Percentiles rank a stretch among this genome's conserved stretches.
These are phyloP conservation scores for Neofusicoccum laricinum DNA, from an alignment of 2,329 filamentous ascomycete genomes.

Conservation along the genomic window DNA sequence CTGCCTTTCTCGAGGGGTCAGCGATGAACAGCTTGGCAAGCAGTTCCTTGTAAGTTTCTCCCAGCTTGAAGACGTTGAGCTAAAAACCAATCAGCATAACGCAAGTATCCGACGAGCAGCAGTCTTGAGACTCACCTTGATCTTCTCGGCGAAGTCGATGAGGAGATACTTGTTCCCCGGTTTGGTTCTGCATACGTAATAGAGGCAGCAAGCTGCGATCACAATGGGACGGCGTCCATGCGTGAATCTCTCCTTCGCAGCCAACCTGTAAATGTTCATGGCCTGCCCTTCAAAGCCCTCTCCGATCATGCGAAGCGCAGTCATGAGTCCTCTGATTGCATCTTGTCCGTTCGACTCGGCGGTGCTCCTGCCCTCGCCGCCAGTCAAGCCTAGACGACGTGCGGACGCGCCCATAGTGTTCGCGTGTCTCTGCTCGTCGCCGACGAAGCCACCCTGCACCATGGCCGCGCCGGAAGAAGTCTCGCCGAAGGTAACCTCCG, in stretches of 20 bases:
- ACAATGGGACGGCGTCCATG: slow-evolving; percentile 75
- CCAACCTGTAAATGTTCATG: slow-evolving; percentile 42
- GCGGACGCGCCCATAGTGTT: slow-evolving; percentile 53
- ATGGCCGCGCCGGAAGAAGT: slow-evolving; percentile 79
- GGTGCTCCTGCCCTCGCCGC: slow-evolving; percentile 57
- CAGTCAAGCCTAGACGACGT: slow-evolving; percentile 35
- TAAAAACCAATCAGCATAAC: slow-evolving; percentile 24
- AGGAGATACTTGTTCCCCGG: slow-evolving; percentile 83
- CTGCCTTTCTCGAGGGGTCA: slow-evolving; percentile 41
- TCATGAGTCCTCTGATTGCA: slow-evolving; percentile 38
- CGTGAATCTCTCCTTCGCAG: slow-evolving; percentile 59
- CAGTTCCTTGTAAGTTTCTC: slow-evolving; percentile 82
- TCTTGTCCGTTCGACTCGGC: slow-evolving; percentile 58
- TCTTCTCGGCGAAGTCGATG: slow-evolving; percentile 88
- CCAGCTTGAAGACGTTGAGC: slow-evolving; percentile 90
- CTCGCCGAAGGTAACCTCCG: slow-evolving; percentile 90
- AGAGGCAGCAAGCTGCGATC: slow-evolving; percentile 81
- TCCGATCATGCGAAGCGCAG: slow-evolving; percentile 35
- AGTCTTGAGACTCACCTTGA: slow-evolving; percentile 44
- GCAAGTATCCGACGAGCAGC: background rate
- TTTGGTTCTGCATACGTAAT: slow-evolving; percentile 77
- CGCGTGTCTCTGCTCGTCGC: slow-evolving; percentile 78
- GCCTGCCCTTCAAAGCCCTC: slow-evolving; percentile 38
- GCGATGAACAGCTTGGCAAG: slow-evolving; percentile 66
- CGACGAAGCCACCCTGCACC: slow-evolving; percentile 86